Conservation (phyloP, 805 yeast species). For the Metschnikowia lochheadii region DNA sequence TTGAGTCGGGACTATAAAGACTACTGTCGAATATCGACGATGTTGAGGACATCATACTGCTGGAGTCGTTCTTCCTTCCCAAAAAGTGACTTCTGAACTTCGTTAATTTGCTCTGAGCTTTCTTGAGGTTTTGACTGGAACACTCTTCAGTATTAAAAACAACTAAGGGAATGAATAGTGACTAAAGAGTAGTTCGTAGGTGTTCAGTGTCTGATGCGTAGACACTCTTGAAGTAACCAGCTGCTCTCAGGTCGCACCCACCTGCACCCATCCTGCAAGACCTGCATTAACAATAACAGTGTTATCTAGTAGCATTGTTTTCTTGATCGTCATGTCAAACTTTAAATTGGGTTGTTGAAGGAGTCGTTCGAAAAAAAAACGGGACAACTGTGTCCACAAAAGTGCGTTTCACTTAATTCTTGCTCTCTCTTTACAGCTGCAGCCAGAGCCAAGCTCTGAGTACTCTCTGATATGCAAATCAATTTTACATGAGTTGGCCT, state of each 20-base stretch:
- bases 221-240: background rate
- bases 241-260: background rate
- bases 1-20: slow-evolving; percentile 10
- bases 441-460: no score
- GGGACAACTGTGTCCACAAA: background rate
- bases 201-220: background rate
- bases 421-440: background rate
- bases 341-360: background rate
- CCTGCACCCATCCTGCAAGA: background rate
- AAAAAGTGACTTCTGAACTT: background rate
- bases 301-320: background rate
- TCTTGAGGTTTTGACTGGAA: background rate
- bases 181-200: background rate
- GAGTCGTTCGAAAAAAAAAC: background rate
- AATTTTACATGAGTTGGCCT: background rate
- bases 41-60: slow-evolving; percentile 7
- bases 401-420: no score
- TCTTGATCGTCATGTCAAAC: background rate
- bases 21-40: slow-evolving; percentile 17
- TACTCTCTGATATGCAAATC: no score
- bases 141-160: background rate
- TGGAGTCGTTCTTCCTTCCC: slow-evolving; percentile 1
- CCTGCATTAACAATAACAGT: background rate
- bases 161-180: background rate
- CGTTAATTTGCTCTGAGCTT: background rate